These are phyloP conservation scores for Thymus quinquecostatus DNA, from an alignment of 257 asterid species.

Conservation along the genomic window DNA sequence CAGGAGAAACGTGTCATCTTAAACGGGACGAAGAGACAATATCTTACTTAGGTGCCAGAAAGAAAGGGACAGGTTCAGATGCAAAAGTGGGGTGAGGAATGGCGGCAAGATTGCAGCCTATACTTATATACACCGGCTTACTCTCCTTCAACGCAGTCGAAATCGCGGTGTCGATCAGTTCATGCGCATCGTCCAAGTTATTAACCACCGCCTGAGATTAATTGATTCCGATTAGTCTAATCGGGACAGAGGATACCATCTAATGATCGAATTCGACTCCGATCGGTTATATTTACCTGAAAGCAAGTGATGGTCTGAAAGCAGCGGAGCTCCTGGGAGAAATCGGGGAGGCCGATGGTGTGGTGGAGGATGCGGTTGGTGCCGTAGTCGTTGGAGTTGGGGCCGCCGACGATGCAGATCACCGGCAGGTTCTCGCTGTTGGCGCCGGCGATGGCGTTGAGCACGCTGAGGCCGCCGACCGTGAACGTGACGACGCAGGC, in stretches of 20 bases:
- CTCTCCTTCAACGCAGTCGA: constrained; percentile 69
- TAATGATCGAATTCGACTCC: neutral
- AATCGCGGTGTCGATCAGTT: constrained; percentile 62
- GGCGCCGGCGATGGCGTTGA: constrained; percentile 86
- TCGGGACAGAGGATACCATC: no score
- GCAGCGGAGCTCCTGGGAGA: constrained; percentile 69
- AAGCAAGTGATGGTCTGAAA: constrained; percentile 70
- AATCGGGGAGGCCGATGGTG: constrained; percentile 80
- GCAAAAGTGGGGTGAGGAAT: constrained; percentile 67
- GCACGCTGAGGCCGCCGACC: constrained; percentile 76
- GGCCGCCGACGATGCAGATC: constrained; percentile 82
- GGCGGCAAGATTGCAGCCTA: constrained; percentile 65
- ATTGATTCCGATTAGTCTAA: neutral
- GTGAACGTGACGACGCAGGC: constrained; percentile 85
- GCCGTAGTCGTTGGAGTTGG: constrained; percentile 79
- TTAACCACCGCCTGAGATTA: constrained; percentile 53
- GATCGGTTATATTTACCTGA: constrained; percentile 44
- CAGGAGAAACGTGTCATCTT: neutral
- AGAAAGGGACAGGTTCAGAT: constrained; percentile 65
- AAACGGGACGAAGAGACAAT: neutral
- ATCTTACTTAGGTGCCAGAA: constrained; percentile 52
- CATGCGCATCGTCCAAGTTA: constrained; percentile 71
- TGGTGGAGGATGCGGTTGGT: constrained; percentile 66
- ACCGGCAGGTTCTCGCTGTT: constrained; percentile 80
- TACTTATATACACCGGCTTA: constrained; percentile 65